Percentiles rank a stretch among this genome's conserved stretches.
Evolutionary conservation across 805 yeast species (phyloP).

Genomic region (Saccharomycopsis olivae): DNA sequence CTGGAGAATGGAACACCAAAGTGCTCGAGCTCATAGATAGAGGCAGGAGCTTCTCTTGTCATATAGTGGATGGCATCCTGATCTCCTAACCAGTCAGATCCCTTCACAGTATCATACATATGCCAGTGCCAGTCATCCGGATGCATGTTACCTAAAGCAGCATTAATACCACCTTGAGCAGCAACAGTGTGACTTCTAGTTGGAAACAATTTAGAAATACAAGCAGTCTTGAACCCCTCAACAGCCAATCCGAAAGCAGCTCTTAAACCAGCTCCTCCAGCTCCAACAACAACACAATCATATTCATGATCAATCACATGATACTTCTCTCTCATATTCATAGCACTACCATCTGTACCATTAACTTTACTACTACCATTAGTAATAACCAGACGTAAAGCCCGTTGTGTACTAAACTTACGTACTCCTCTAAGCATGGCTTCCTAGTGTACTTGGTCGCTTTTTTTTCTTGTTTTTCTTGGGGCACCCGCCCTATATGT

Average conservation of each 20-base stretch:
- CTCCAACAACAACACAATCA: conserved; percentile 96
- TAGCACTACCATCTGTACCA: conserved; percentile 40
- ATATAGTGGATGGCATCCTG: conserved; percentile 98
- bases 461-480: too few species aligned
- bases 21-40: conserved; percentile 94
- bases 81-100: conserved; percentile 99
- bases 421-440: too few species aligned
- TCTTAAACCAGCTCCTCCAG: conserved; percentile 98
- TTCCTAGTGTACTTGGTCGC: too few species aligned
- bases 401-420: too few species aligned
- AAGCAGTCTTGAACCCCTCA: conserved; percentile 95
- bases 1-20: conserved; percentile 98
- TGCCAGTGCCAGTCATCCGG: conserved; percentile 99
- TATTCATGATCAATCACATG: conserved; percentile 95
- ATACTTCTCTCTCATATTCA: conserved; percentile 56
- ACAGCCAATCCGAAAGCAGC: conserved; percentile 97
- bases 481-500: too few species aligned
- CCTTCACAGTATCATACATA: conserved; percentile 98
- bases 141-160: conserved; percentile 98
- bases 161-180: conserved; percentile 99
- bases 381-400: too few species aligned
- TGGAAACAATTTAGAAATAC: conserved; percentile 93
- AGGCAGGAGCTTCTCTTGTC: conserved; percentile 96
- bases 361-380: too few species aligned
- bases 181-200: conserved; percentile 98